Evolutionary conservation across 805 yeast genomes (phyloP).

Genomic region (Candida bentonensis): DNA sequence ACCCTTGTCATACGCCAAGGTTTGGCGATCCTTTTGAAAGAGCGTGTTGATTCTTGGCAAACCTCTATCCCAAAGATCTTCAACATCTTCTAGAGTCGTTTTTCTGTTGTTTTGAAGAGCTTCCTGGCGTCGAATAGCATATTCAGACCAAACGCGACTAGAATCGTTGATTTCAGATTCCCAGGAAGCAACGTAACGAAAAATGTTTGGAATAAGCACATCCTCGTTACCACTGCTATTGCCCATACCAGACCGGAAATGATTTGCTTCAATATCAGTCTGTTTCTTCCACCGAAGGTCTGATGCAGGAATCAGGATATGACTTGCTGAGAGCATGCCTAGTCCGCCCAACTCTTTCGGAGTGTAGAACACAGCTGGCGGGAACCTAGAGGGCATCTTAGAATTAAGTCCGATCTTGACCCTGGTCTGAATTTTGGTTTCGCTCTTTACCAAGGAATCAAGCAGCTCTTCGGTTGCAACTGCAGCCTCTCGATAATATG

Average conservation of each 20-base stretch:
- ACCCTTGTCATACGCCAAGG: constrained; percentile 89
- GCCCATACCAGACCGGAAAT: constrained; percentile 87
- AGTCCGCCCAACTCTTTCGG: constrained; percentile 96
- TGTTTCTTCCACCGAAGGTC: constrained; percentile 86
- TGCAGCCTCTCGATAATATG: constrained; percentile 89
- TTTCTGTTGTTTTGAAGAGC: constrained; percentile 78
- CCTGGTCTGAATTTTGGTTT: constrained; percentile 83
- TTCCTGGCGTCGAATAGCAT: constrained; percentile 76
- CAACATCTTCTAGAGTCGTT: constrained; percentile 82
- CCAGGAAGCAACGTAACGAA: constrained; percentile 90
- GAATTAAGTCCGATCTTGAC: constrained; percentile 92
- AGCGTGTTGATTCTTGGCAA: constrained; percentile 89
- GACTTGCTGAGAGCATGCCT: constrained; percentile 96
- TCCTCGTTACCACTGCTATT: no score
- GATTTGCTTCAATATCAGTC: constrained; percentile 88
- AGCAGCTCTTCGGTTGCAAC: constrained; percentile 65
- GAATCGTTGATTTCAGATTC: constrained; percentile 91
- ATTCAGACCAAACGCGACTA: constrained; percentile 95
- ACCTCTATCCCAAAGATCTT: constrained; percentile 93
- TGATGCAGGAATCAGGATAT: constrained; percentile 84
- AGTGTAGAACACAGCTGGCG: constrained; percentile 96
- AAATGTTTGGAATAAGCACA: constrained; percentile 82
- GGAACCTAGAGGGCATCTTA: constrained; percentile 96
- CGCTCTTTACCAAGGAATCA: constrained; percentile 77
- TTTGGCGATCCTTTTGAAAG: constrained; percentile 89